phyloP scores from a whole-genome alignment of 176 grass and related monocot species.

The Musa troglodytarum region DNA sequence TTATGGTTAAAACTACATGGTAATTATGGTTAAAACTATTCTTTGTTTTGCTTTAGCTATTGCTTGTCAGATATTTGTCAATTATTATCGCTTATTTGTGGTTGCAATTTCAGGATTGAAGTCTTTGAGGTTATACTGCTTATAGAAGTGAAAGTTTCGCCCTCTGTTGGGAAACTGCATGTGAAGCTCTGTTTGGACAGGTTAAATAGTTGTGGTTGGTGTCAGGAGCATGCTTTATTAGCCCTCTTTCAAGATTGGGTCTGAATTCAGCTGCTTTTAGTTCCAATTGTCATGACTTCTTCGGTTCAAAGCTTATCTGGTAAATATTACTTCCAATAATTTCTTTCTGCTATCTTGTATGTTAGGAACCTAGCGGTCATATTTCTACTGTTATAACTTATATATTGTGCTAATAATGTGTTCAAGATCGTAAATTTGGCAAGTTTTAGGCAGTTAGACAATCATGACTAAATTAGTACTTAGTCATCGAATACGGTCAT shows the following conservation, averaged over 20 bases:
- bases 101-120: neutral
- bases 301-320: conserved; percentile 15
- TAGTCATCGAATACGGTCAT: too few species aligned
- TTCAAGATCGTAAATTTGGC: too few species aligned
- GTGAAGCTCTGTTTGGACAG: neutral
- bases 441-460: too few species aligned
- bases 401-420: neutral
- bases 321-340: neutral
- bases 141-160: neutral
- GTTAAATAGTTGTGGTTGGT: too few species aligned
- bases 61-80: neutral
- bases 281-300: conserved; percentile 4
- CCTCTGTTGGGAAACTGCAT: neutral
- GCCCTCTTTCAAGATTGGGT: neutral
- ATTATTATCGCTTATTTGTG: neutral
- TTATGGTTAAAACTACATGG: neutral
- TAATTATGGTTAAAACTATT: neutral
- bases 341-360: neutral
- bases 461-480: too few species aligned
- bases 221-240: too few species aligned
- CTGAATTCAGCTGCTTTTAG: neutral
- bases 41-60: neutral
- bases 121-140: neutral
- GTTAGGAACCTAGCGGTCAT: neutral
- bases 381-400: neutral